Percentiles rank a stretch among this genome's conserved stretches.
Evolutionary conservation across 148 eudicot genomes (phyloP).

Genomic region (Euryodendron excelsum): DNA sequence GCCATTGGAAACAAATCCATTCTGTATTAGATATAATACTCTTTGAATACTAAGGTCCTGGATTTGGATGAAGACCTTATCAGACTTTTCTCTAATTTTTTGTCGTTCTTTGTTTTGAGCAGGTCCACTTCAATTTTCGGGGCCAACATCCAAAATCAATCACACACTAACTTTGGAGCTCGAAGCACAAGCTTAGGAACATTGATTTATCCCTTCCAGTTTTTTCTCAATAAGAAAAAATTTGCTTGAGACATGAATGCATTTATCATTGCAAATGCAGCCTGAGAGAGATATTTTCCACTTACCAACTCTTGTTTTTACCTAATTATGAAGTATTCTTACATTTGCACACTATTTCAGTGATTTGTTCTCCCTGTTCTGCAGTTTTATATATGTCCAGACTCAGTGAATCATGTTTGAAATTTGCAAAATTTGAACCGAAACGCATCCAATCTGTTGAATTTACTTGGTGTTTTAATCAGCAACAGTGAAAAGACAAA

Average conservation of each 20-base stretch:
- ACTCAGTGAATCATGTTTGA: too few species aligned
- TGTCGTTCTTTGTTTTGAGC: background rate
- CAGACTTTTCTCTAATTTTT: background rate
- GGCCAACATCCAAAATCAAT: conserved; percentile 25
- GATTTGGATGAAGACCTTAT: background rate
- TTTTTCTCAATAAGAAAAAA: background rate
- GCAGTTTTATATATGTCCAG: background rate
- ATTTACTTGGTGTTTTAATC: too few species aligned
- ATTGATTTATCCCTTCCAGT: background rate
- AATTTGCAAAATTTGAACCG: too few species aligned
- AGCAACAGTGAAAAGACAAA: too few species aligned
- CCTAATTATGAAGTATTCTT: background rate
- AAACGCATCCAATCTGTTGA: too few species aligned
- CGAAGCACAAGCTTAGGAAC: conserved; percentile 27
- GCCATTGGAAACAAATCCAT: too few species aligned
- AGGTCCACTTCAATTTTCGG: conserved; percentile 43
- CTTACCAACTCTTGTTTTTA: background rate
- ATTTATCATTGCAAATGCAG: background rate
- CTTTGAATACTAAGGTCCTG: background rate
- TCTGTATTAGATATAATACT: background rate
- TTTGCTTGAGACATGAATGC: background rate
- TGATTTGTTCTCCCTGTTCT: background rate
- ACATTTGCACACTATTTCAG: background rate
- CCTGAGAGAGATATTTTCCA: background rate
- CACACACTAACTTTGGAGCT: conserved; percentile 39